These are phyloP conservation scores for Calonectria pseudoturangicola DNA, from an alignment of 2,329 filamentous ascomycete genomes.

Conservation along the genomic window DNA sequence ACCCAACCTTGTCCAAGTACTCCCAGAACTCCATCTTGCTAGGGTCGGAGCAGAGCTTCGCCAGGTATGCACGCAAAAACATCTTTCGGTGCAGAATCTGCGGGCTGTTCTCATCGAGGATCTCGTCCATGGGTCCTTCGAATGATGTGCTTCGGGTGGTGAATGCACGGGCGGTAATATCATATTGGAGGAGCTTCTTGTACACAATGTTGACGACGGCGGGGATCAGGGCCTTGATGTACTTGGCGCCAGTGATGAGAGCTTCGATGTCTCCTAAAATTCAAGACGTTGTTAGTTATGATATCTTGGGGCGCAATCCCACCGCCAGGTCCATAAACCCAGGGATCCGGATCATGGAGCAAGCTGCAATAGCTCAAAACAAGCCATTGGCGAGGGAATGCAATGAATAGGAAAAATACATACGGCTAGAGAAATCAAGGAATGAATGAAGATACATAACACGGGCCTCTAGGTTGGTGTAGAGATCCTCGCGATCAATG, in stretches of 20 bases:
- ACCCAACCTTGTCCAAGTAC: conserved; percentile 89
- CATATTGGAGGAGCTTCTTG: conserved; percentile 85
- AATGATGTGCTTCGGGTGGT: conserved; percentile 77
- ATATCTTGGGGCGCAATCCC: not conserved
- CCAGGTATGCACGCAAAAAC: conserved; percentile 85
- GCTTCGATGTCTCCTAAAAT: conserved; percentile 81
- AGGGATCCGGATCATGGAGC: not conserved
- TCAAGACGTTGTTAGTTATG: conserved; percentile 37
- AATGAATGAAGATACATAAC: conserved; percentile 85
- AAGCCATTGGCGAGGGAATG: not conserved
- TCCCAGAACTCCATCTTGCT: conserved; percentile 87
- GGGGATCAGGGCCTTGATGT: conserved; percentile 88
- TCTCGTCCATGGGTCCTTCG: conserved; percentile 79
- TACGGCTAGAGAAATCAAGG: conserved; percentile 83
- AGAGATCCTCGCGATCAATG: conserved; percentile 81
- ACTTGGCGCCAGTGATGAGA: conserved; percentile 80
- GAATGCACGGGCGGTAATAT: conserved; percentile 88
- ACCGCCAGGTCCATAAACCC: not conserved
- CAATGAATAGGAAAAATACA: conserved; percentile 52
- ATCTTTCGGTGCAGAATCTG: conserved; percentile 87
- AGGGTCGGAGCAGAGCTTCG: conserved; percentile 84
- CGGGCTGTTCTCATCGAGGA: conserved; percentile 80
- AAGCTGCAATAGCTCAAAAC: not conserved
- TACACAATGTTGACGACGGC: conserved; percentile 90
- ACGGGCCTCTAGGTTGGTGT: conserved; percentile 81